Evolutionary conservation across 768 basidiomycete genomes (phyloP).

Genomic region (Psilocybe cubensis): DNA sequence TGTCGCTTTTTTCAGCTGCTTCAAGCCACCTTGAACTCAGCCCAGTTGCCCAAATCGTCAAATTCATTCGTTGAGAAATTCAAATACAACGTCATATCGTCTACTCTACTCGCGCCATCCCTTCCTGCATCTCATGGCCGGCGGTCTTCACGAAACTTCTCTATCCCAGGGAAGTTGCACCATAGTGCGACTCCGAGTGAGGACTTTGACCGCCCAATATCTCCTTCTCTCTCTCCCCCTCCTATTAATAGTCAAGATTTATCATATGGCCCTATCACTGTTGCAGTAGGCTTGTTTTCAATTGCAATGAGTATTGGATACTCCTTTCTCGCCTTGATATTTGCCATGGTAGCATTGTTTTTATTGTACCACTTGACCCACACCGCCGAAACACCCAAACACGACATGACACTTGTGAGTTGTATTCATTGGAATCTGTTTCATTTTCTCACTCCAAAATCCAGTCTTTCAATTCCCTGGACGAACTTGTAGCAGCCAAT

Average conservation of each 20-base stretch:
- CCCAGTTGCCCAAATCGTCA: constrained; percentile 35
- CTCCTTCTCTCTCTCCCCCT: constrained; percentile 23
- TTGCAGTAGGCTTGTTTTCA: constrained; percentile 40
- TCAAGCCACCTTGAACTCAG: constrained; percentile 37
- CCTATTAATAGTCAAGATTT: constrained; percentile 30
- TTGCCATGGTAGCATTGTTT: constrained; percentile 41
- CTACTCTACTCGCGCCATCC: constrained; percentile 68
- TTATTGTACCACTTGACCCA: constrained; percentile 37
- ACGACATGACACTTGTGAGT: constrained; percentile 62
- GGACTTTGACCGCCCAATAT: constrained; percentile 22
- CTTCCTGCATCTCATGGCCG: constrained; percentile 44
- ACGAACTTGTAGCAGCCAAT: constrained; percentile 69
- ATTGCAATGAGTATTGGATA: constrained; percentile 48
- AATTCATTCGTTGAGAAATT: constrained; percentile 74
- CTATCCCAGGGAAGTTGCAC: constrained; percentile 44
- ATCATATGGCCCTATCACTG: constrained; percentile 43
- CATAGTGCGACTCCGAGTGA: constrained; percentile 50
- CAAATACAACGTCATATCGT: constrained; percentile 85
- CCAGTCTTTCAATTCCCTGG: constrained; percentile 70
- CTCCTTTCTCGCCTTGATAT: constrained; percentile 41
- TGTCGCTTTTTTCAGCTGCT: constrained; percentile 35
- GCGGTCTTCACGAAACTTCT: constrained; percentile 33
- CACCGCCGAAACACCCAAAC: constrained; percentile 38
- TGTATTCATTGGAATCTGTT: constrained; percentile 4
- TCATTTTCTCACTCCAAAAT: constrained; percentile 4